Evolutionary conservation across 1,139 yeast species (phyloP).

Genomic region (Williopsis jadinii): DNA sequence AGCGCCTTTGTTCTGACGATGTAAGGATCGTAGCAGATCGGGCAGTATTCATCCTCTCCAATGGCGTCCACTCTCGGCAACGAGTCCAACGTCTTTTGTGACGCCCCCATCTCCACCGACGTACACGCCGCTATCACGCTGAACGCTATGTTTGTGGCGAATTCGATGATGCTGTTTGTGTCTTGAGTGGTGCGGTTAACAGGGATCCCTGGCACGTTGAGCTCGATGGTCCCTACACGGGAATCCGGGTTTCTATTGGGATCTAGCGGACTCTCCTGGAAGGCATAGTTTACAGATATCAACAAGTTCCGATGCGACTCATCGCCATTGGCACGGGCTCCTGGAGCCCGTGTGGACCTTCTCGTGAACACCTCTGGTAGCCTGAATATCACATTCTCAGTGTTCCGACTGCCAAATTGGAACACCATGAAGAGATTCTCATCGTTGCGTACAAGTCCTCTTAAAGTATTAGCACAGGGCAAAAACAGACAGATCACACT

Average conservation of each 20-base stretch:
- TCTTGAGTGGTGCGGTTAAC: slow-evolving; percentile 23
- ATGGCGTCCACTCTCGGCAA: slow-evolving; percentile 24
- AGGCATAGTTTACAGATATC: neutral
- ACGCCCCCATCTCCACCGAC: no score
- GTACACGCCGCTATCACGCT: slow-evolving; percentile 24
- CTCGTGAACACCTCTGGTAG: slow-evolving; percentile 9
- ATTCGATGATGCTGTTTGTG: slow-evolving; percentile 45
- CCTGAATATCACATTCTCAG: slow-evolving; percentile 12
- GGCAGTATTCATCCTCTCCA: slow-evolving; percentile 41
- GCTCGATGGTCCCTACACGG: slow-evolving; percentile 41
- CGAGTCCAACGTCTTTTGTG: neutral
- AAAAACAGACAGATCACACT: no score
- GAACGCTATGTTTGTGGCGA: slow-evolving; percentile 67
- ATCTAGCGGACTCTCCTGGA: neutral
- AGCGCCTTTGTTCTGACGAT: neutral
- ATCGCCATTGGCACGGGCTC: neutral
- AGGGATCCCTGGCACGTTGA: slow-evolving; percentile 54
- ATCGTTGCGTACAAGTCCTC: no score
- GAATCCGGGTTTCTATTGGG: slow-evolving; percentile 24
- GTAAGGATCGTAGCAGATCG: slow-evolving; percentile 62
- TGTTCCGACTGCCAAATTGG: slow-evolving; percentile 14
- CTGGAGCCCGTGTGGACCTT: slow-evolving; percentile 1
- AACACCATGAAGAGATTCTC: slow-evolving; percentile 12
- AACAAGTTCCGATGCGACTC: no score
- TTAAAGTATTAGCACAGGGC: no score